phyloP scores from a whole-genome alignment of 164 flowering plant species.

The Annona cherimola region DNA sequence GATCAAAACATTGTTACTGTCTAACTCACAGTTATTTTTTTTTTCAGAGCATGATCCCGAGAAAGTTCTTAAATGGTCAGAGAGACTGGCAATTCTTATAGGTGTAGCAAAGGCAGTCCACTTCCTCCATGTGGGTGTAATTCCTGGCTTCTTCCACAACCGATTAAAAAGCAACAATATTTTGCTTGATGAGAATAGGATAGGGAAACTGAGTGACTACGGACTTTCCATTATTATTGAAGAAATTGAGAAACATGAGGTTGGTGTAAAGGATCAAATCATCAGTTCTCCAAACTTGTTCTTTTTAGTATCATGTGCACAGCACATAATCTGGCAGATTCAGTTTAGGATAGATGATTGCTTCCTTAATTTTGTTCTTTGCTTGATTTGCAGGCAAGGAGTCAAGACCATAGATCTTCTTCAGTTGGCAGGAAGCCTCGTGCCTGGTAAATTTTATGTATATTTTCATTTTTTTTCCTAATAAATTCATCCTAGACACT shows the following conservation, averaged over 20 bases:
- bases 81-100: constrained; percentile 68
- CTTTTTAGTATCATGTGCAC: not conserved
- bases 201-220: constrained; percentile 86
- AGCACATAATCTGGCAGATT: not conserved
- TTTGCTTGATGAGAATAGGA: constrained; percentile 72
- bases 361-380: not conserved
- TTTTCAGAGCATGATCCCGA: constrained; percentile 49
- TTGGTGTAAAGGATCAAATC: constrained; percentile 12
- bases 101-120: constrained; percentile 90
- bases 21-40: not conserved
- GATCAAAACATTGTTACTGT: not conserved
- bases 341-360: not conserved
- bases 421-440: not conserved
- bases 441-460: constrained; percentile 37
- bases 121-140: constrained; percentile 79
- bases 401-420: constrained; percentile 37
- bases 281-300: not conserved
- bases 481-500: not conserved
- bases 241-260: constrained; percentile 66
- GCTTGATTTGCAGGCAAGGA: constrained; percentile 46
- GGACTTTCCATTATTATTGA: constrained; percentile 67
- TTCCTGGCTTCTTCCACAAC: constrained; percentile 71
- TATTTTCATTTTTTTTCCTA: not conserved
- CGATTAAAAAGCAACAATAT: constrained; percentile 61
- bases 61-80: constrained; percentile 74